Base-by-base conservation (phyloP, 805 yeast species). In the Metschnikowia cubensis region DNA sequence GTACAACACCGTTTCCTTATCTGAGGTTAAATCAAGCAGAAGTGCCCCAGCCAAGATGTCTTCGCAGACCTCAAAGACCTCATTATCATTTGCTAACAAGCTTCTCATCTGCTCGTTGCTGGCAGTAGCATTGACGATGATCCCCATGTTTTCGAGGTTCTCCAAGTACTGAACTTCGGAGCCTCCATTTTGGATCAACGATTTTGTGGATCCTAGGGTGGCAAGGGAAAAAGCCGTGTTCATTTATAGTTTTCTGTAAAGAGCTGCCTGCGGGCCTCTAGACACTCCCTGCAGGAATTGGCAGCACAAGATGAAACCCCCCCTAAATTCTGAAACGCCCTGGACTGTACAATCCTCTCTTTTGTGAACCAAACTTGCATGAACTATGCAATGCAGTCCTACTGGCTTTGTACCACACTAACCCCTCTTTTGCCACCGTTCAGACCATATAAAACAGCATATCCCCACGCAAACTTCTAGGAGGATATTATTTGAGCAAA, bases 1-100 rank as follows among this genome's bases (percentile, higher is more conserved):
- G 25, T 59, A 56, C 6, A 50, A 35, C 2, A 42, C 37, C 6
- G 32, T 25, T 2, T 56, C 47, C 14, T 45, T 47, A 6, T 17
- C 32, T 7, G 25, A 15, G 10, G 35, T 6, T 4, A 42, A 22
- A 3, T 45, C 48, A 18, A 50, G 15, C 50, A 50, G 52, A 11
- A 51, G 49, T 20, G 59, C 45, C 4, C 41, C 44, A 13, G 50
- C 47, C 33, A 58, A 17, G 3, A 49, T 43, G 21, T 50, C 53
- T 13, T 45, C 42, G 18, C 53, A 42, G 2, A 43, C 13, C n/a
- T 54, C 52, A 20, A 50, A 32, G 21, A 46, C 29, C 17, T 22
- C 34, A 10, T 17, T 11, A n/a, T 50, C 47, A 8, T 41, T 34
- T 18, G 49, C 40, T 7, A 49, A 35, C 17, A 36, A 15, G 29